A percentile compares a stretch with the other conserved stretches of the same genome.
Evolutionary conservation across 2,329 filamentous ascomycete species (phyloP).

Genomic region (Seiridium cupressi): DNA sequence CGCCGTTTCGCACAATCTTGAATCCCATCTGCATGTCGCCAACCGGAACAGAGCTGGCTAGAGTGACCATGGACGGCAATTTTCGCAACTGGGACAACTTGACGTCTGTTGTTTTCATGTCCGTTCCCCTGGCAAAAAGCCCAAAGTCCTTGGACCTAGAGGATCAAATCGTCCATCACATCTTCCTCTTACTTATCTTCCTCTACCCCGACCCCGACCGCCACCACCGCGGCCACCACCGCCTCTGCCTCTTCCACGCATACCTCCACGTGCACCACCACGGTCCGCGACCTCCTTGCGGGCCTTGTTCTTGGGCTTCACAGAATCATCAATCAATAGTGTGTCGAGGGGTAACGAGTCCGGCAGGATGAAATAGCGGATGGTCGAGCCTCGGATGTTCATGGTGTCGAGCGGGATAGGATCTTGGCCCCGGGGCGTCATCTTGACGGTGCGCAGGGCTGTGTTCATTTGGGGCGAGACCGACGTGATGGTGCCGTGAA

Average conservation of each 20-base stretch:
- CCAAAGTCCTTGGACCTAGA: neutral
- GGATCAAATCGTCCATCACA: neutral
- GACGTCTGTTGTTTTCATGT: neutral
- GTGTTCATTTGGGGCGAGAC: slow-evolving; percentile 99
- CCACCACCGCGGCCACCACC: slow-evolving; percentile 49
- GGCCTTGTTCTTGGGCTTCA: slow-evolving; percentile 99
- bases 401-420: slow-evolving; percentile 89
- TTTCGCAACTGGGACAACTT: neutral
- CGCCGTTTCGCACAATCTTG: slow-evolving; percentile 20
- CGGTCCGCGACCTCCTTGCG: slow-evolving; percentile 78
- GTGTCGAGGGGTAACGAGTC: slow-evolving; percentile 95
- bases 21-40: no score
- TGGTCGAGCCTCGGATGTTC: slow-evolving; percentile 93
- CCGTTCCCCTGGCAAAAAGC: neutral
- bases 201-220: slow-evolving; percentile 17
- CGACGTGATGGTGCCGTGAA: slow-evolving; percentile 94
- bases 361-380: slow-evolving; percentile 94
- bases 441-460: slow-evolving; percentile 90
- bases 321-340: slow-evolving; percentile 90
- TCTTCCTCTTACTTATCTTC: neutral
- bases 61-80: no score
- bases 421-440: slow-evolving; percentile 87
- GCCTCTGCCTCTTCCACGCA: slow-evolving; percentile 43
- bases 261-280: slow-evolving; percentile 51
- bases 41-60: no score